A percentile compares a stretch with the other conserved stretches of the same genome.
Conservation (phyloP, 352 stramenopile species). For the Sclerospora graminicola region DNA sequence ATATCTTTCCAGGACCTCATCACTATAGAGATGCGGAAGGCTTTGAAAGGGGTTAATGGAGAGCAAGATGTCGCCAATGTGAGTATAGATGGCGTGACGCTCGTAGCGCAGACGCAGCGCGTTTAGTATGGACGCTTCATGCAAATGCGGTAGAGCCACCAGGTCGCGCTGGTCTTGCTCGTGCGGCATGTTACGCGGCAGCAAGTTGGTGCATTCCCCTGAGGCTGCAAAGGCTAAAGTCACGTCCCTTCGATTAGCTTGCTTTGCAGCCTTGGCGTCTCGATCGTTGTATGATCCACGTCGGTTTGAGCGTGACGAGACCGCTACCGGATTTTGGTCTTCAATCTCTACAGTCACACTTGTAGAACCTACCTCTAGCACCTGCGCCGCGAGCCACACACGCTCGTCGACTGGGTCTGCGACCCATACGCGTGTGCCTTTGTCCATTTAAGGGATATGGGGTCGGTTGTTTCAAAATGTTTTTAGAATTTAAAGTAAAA, state of each 20-base stretch:
- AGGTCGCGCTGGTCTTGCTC: constrained; percentile 69
- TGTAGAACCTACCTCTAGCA: constrained; percentile 11
- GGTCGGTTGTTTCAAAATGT: neutral
- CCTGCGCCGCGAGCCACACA: constrained; percentile 52
- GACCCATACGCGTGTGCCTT: constrained; percentile 61
- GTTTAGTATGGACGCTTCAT: constrained; percentile 79
- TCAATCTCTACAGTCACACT: constrained; percentile 22
- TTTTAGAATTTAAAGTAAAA: neutral
- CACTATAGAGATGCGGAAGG: constrained; percentile 57
- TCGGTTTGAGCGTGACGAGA: constrained; percentile 1
- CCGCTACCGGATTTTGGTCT: neutral
- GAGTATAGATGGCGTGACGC: constrained; percentile 79
- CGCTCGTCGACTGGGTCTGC: constrained; percentile 32
- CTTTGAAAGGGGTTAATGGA: constrained; percentile 82
- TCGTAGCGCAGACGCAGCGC: constrained; percentile 66
- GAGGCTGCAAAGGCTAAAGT: constrained; percentile 21
- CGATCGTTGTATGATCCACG: constrained; percentile 5
- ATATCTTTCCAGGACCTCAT: constrained; percentile 38
- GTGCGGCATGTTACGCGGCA: constrained; percentile 53
- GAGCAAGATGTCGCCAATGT: constrained; percentile 79
- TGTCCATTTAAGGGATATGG: constrained; percentile 36
- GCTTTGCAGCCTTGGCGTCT: neutral
- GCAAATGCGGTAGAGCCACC: constrained; percentile 71
- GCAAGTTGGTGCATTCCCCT: constrained; percentile 54
- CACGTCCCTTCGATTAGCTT: constrained; percentile 23